Evolutionary conservation across 805 yeast species (phyloP).

Genomic region (Candida nemodendra): DNA sequence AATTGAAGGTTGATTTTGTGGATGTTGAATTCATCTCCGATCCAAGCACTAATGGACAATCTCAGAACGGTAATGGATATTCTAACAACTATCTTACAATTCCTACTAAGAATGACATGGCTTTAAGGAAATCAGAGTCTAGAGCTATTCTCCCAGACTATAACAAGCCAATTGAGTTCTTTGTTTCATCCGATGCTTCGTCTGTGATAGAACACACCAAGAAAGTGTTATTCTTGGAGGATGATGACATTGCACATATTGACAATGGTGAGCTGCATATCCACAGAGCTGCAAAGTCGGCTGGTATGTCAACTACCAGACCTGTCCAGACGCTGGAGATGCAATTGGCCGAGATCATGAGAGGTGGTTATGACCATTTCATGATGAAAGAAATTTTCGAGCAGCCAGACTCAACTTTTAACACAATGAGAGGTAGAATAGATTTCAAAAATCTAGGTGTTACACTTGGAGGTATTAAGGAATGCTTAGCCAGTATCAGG

Average conservation of each 20-base stretch:
- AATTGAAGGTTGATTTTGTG: conserved; percentile 94
- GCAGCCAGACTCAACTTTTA: conserved; percentile 97
- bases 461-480: conserved; percentile 85
- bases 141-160: conserved; percentile 95
- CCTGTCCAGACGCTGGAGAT: conserved; percentile 94
- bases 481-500: conserved; percentile 83
- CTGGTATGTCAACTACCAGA: conserved; percentile 89
- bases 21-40: conserved; percentile 93
- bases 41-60: conserved; percentile 36
- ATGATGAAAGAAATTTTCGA: conserved; percentile 99
- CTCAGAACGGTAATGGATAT: conserved; percentile 12
- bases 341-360: conserved; percentile 97
- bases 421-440: conserved; percentile 99
- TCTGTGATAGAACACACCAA: conserved; percentile 96
- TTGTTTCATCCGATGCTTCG: conserved; percentile 94
- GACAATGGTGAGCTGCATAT: conserved; percentile 98
- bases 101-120: conserved; percentile 19
- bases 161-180: conserved; percentile 90
- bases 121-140: conserved; percentile 50
- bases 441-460: conserved; percentile 80
- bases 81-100: conserved; percentile 16
- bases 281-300: conserved; percentile 89
- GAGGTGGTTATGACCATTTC: conserved; percentile 92
- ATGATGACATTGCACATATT: conserved; percentile 97
- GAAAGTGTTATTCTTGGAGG: conserved; percentile 93